Evolutionary conservation across 106 monocot genomes (phyloP), one percentile per base, ranked within the genome.

Genomic region (Amphibolis antarctica): DNA sequence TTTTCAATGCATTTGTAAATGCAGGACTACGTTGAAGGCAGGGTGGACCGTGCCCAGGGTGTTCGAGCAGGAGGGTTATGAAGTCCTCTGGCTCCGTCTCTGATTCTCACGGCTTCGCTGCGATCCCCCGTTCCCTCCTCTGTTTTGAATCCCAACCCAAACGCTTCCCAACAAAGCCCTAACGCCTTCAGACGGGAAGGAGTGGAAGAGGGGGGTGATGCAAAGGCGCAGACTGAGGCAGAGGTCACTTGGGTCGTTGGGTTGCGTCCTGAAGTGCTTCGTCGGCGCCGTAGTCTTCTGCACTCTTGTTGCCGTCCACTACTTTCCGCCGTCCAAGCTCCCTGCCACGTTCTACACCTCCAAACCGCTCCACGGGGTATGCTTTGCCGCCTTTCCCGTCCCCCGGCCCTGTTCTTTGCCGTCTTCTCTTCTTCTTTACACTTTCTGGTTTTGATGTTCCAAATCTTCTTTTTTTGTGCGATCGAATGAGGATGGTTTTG

Each of bases 211-310:
- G 63, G 47, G 20, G 53, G 56, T 62, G 67, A 62, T 47, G 88
- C 72, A 66, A 56, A 49, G 71, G 80, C 77, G 75, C 55, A 84
- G 76, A 70, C 26, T 76, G 55, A 77, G 72, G 60, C 62, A 71
- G 28, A 45, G 79, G 64, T 71, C 57, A 12, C 24, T 82, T 46
- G 27, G 60, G 24, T 30, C 71, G 50, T 55, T 91, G 56, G 75
- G 86, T 45, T 65, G 67, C 46, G 69, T 76, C 55, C 75, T 91
- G 31, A 79, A 59, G 18, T 83, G 67, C 76, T 78, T 80, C 78
- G 62, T 75, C 46, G 71, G 57, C 44, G 65, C 70, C 29, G 69
- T 86, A 51, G 63, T 74, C 28, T 25, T 78, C 30, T 76, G 44
- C 31, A 75, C 78, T 27, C 65, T 91, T 47, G 55, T 86, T 49